Conservation (phyloP, 768 basidiomycete genomes). For the Tylopilus plumbeoviolaceoides region DNA sequence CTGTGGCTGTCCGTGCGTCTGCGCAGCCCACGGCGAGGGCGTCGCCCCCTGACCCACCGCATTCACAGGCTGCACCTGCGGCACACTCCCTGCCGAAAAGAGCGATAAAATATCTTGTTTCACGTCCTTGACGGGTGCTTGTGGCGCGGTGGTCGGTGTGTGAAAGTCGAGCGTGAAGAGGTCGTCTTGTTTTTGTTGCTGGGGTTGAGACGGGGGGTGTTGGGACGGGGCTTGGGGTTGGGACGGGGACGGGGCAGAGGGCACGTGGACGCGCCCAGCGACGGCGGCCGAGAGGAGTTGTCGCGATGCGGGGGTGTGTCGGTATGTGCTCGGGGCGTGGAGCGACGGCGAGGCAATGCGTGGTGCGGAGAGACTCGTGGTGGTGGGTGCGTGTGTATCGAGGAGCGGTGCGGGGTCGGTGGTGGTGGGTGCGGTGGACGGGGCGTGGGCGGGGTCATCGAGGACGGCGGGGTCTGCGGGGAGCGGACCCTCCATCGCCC, state of each 20-base stretch:
- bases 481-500: slow-evolving; percentile 88
- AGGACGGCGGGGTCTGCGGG: slow-evolving; percentile 80
- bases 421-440: slow-evolving; percentile 4
- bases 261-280: slow-evolving; percentile 22
- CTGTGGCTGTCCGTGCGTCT: slow-evolving; percentile 15
- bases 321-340: slow-evolving; percentile 21
- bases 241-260: slow-evolving; percentile 2
- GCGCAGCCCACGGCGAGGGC: slow-evolving; percentile 6
- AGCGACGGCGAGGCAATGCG: slow-evolving; percentile 29
- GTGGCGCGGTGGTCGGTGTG: slow-evolving; percentile 38
- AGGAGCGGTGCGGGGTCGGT: not conserved
- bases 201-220: not conserved
- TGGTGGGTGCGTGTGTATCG: slow-evolving; percentile 15
- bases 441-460: slow-evolving; percentile 38
- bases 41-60: slow-evolving; percentile 36
- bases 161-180: slow-evolving; percentile 88
- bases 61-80: slow-evolving; percentile 30
- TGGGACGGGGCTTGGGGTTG: slow-evolving; percentile 12
- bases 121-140: slow-evolving; percentile 58
- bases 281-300: slow-evolving; percentile 38
- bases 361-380: slow-evolving; percentile 20
- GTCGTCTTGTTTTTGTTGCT: slow-evolving; percentile 43
- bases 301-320: slow-evolving; percentile 18
- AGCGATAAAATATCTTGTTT: slow-evolving; percentile 86
- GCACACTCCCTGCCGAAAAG: slow-evolving; percentile 46